A percentile compares a stretch with the other conserved stretches of the same genome.
phyloP scores from a whole-genome alignment of 176 grass and related monocot species.

The sorghum (Sorghum bicolor) region DNA sequence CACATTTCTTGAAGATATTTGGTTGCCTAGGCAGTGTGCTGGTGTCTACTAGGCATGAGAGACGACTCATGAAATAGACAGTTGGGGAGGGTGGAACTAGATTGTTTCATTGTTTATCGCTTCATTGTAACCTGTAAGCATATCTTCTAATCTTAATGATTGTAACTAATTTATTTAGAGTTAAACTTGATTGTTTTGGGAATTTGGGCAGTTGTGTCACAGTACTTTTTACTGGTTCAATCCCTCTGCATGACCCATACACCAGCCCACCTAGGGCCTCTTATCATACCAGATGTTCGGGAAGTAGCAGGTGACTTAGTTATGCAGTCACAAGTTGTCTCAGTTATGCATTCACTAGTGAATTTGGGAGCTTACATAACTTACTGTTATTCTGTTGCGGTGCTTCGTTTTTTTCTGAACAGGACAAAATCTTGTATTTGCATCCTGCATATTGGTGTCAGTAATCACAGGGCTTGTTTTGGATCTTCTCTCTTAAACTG shows the following conservation, averaged over 20 bases:
- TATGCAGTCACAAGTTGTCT: neutral
- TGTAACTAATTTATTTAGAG: neutral
- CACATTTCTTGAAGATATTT: neutral
- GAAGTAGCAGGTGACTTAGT: neutral
- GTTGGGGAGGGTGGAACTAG: neutral
- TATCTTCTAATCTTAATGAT: neutral
- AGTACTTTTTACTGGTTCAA: neutral
- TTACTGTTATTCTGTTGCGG: neutral
- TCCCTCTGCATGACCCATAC: neutral
- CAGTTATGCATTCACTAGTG: neutral
- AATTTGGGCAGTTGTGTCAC: neutral
- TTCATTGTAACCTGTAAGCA: neutral
- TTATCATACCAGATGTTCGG: neutral
- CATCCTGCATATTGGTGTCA: neutral
- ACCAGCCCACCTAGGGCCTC: neutral
- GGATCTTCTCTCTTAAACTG: constrained; percentile 5
- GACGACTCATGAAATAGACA: neutral
- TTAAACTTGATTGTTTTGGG: neutral
- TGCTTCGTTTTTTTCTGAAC: neutral
- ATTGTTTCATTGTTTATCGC: neutral
- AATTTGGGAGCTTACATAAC: neutral
- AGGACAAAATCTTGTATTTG: neutral
- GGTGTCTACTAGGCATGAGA: neutral
- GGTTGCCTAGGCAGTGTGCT: neutral
- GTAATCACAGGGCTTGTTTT: neutral